Conservation (phyloP, 495 filamentous ascomycete genomes). For the Ascobolus immersus region DNA sequence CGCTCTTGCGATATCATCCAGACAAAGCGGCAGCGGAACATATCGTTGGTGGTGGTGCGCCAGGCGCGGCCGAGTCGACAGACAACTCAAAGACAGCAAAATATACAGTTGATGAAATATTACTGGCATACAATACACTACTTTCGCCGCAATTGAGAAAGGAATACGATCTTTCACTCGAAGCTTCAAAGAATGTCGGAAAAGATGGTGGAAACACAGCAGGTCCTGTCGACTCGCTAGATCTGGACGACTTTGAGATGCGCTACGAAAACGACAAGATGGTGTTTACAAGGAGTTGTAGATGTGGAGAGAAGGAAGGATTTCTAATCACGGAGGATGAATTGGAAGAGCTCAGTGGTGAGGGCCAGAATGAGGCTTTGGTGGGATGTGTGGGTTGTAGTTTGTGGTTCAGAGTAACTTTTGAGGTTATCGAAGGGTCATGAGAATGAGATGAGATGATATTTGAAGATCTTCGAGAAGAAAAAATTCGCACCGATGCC, state of each 20-base stretch:
- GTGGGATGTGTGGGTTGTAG: constrained; percentile 62
- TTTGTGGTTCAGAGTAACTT: constrained; percentile 52
- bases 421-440: constrained; percentile 32
- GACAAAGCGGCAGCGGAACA: constrained; percentile 32
- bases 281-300: constrained; percentile 43
- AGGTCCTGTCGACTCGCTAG: constrained; percentile 48
- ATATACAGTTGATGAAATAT: constrained; percentile 49
- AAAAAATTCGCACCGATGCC: too few relatives aligned
- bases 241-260: constrained; percentile 49
- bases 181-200: constrained; percentile 1
- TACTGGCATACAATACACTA: constrained; percentile 46
- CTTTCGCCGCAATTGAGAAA: constrained; percentile 29
- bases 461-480: not conserved
- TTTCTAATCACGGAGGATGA: constrained; percentile 45
- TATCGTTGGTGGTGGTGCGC: not conserved
- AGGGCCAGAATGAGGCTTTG: constrained; percentile 36
- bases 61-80: constrained; percentile 5
- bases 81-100: not conserved
- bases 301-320: constrained; percentile 54
- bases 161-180: constrained; percentile 33
- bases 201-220: constrained; percentile 24
- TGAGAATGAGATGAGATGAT: not conserved
- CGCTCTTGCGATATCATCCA: constrained; percentile 55
- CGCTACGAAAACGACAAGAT: constrained; percentile 21
- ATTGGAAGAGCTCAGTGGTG: constrained; percentile 32